Evolutionary conservation across 1,139 yeast genomes (phyloP), one percentile per base, ranked within the genome.

Genomic region (Hemisphaericaspora subhashii): DNA sequence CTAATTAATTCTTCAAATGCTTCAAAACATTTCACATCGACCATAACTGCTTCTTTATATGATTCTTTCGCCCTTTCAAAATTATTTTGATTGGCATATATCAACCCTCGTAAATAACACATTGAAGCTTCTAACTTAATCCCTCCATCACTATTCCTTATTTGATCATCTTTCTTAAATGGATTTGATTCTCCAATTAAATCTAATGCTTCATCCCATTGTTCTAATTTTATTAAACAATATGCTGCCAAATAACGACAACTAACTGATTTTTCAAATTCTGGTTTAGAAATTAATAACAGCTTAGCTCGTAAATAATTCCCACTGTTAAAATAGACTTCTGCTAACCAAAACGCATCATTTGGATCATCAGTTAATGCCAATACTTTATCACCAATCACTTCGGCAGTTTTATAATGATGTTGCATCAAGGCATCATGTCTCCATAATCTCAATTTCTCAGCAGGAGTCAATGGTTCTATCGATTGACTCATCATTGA

Each of bases 261-360:
- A 49, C 86, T 79, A 3, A 87, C 85, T 3, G 66, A 59, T 46
- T 66, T 66, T 45, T 67, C 73, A 43, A 46, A 72, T 37, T 64
- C 69, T 0, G 72, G 66, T 39, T 64, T 64, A 24, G 67, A 58
- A 8, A 77, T 63, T 24, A 78, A 58, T 35, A 90, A 62, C 49
- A 81, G 82, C 41, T 87, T 78, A 3, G 96, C 97, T 31, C 97
- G 70, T 28, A 84, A 75, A 57, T 79, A 89, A 55, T 86, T 81
- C 10, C 94, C 92, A 45, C 80, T 75, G 37, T 75, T 68, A 59
- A 81, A 87, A 57, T 85, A 83, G 2, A 86, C 95, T 62, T 92
- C 96, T 0, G 96, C 97, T 31, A 92, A 70, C 97, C 98, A 92
- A 59, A 89, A 90, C 11, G 97, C 97, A 60, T 92, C 98, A 53